A percentile compares a stretch with the other conserved stretches of the same genome.
Conservation (phyloP, 1,139 yeast species). For the Magnusiomyces paraingens region DNA sequence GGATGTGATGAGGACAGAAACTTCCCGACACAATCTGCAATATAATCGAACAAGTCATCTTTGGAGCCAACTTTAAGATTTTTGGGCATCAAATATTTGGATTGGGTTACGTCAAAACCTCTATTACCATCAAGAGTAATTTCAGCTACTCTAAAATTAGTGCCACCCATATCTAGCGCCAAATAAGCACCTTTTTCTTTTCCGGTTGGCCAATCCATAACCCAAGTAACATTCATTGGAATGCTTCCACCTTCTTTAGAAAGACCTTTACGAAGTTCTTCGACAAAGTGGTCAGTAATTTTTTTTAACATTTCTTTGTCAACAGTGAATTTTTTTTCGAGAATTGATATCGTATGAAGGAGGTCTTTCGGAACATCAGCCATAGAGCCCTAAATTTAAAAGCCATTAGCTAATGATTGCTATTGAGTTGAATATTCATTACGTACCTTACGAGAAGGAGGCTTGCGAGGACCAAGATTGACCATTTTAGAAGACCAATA, state of each 20-base stretch:
- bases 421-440: neutral
- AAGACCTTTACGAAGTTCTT: conserved; percentile 66
- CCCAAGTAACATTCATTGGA: conserved; percentile 98
- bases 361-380: conserved; percentile 64
- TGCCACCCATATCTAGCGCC: conserved; percentile 95
- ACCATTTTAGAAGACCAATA: conserved; percentile 45
- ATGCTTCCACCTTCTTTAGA: conserved; percentile 72
- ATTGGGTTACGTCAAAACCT: conserved; percentile 74
- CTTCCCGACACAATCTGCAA: conserved; percentile 70
- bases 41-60: conserved; percentile 76
- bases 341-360: conserved; percentile 49
- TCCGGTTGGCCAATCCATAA: conserved; percentile 88
- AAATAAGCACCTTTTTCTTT: conserved; percentile 80
- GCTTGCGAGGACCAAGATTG: conserved; percentile 77
- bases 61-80: conserved; percentile 69
- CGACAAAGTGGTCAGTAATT: conserved; percentile 61
- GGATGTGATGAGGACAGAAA: conserved; percentile 52
- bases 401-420: neutral
- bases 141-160: conserved; percentile 84
- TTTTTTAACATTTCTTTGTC: conserved; percentile 51
- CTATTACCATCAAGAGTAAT: conserved; percentile 74
- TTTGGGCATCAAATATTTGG: conserved; percentile 68
- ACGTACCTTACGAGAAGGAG: conserved; percentile 63
- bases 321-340: conserved; percentile 63
- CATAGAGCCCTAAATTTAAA: conserved; percentile 50